phyloP scores from a whole-genome alignment of 1,284 basidiomycete genomes.

The Retiboletus fuscus region DNA sequence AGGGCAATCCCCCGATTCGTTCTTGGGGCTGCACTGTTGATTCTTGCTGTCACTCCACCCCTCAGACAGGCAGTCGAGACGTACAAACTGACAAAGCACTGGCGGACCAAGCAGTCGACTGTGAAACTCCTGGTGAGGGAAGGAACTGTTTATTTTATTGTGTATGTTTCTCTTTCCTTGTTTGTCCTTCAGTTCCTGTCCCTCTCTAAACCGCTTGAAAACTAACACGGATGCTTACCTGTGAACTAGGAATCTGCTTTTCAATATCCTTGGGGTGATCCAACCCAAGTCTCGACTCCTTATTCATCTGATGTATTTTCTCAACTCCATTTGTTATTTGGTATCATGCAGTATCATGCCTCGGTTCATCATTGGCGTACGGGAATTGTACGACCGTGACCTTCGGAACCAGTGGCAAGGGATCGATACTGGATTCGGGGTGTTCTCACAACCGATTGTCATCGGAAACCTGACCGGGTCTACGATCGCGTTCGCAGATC shows the following conservation, averaged over 20 bases:
- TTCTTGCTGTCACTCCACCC: slow-evolving; percentile 21
- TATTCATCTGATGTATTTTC: too few species aligned
- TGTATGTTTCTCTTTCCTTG: slow-evolving; percentile 24
- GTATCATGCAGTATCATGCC: too few species aligned
- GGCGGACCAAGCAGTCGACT: slow-evolving; percentile 22
- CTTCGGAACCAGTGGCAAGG: too few species aligned
- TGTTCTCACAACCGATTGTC: too few species aligned
- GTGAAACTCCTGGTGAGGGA: slow-evolving; percentile 28
- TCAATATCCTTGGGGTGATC: slow-evolving; percentile 18
- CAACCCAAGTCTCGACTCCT: not conserved
- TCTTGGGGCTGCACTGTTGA: slow-evolving; percentile 19
- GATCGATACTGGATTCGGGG: too few species aligned
- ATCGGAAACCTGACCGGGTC: too few species aligned
- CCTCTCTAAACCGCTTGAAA: not conserved
- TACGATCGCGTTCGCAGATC: too few species aligned
- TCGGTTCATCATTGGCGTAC: too few species aligned
- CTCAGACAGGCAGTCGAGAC: slow-evolving; percentile 21
- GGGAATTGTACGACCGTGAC: too few species aligned
- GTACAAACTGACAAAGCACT: slow-evolving; percentile 30
- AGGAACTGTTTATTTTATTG: slow-evolving; percentile 31
- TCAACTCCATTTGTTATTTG: too few species aligned
- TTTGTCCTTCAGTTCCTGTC: too few species aligned
- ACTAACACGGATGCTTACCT: not conserved
- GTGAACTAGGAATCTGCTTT: slow-evolving; percentile 13
- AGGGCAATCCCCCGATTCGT: slow-evolving; percentile 29